Percentiles rank a stretch among this genome's conserved stretches.
Evolutionary conservation across 192 early-diverging fungal species (phyloP).

Genomic region (Irineochytrium annulatum): DNA sequence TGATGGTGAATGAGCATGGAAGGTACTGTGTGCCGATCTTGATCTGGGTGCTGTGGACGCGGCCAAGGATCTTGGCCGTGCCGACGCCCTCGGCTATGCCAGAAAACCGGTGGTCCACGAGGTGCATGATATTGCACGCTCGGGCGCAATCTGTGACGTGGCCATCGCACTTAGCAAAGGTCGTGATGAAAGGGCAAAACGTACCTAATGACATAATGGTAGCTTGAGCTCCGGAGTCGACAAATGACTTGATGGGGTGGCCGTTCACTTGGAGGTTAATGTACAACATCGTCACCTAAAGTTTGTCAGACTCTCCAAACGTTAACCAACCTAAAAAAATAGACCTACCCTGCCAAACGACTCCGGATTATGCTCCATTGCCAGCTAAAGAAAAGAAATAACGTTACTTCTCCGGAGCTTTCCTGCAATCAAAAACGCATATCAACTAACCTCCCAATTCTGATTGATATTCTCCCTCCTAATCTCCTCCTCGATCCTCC

Average conservation of each 20-base stretch:
- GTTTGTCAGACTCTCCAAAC: no score
- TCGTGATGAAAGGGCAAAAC: no score
- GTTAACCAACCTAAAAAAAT: background rate
- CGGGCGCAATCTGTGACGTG: constrained; percentile 35
- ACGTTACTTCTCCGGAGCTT: no score
- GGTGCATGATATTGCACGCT: constrained; percentile 78
- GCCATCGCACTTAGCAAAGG: no score
- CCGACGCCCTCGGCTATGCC: constrained; percentile 93
- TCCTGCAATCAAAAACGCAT: no score
- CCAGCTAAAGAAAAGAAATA: no score
- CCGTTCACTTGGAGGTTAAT: constrained; percentile 87
- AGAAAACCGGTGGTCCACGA: constrained; percentile 82
- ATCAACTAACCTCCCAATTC: constrained; percentile 77
- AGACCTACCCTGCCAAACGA: constrained; percentile 73
- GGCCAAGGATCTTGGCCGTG: constrained; percentile 93
- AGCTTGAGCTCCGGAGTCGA: constrained; percentile 94
- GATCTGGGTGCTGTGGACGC: constrained; percentile 86
- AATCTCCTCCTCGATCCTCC: constrained; percentile 87
- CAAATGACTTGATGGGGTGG: constrained; percentile 84
- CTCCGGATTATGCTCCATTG: constrained; percentile 94
- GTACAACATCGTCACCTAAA: constrained; percentile 84
- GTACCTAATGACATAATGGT: constrained; percentile 60
- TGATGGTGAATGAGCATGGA: constrained; percentile 86
- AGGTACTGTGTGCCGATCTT: constrained; percentile 76
- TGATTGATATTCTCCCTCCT: constrained; percentile 74